Evolutionary conservation across 2,329 filamentous ascomycete species (phyloP).

Genomic region (Clonostachys sp.): DNA sequence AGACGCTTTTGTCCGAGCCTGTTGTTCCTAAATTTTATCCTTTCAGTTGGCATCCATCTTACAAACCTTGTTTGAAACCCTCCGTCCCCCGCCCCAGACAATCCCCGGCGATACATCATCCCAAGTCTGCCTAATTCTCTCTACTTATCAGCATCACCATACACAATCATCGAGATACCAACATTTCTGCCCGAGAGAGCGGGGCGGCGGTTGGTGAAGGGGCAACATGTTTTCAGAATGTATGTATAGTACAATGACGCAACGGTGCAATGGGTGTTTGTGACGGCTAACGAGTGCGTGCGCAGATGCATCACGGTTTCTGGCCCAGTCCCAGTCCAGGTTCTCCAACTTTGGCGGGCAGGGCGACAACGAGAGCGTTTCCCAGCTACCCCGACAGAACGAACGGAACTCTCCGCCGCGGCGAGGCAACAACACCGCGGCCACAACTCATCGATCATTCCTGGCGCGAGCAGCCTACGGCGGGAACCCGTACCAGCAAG

Average conservation of each 20-base stretch:
- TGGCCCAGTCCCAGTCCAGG: conserved; percentile 92
- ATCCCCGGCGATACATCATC: not conserved
- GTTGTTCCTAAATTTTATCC: too few relatives aligned
- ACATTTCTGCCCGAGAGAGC: not conserved
- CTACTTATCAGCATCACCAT: too few relatives aligned
- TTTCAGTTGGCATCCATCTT: too few relatives aligned
- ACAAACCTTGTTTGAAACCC: too few relatives aligned
- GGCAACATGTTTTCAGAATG: conserved; percentile 13
- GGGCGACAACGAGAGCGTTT: conserved; percentile 16
- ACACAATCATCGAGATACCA: too few relatives aligned
- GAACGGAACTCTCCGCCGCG: not conserved
- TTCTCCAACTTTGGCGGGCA: conserved; percentile 65
- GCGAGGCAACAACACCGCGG: conserved; percentile 23
- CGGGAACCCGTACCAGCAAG: conserved; percentile 81
- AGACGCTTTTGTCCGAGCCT: too few relatives aligned
- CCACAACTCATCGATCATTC: conserved; percentile 33
- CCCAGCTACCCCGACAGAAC: not conserved
- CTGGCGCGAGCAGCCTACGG: conserved; percentile 33
- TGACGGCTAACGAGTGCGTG: conserved; percentile 8
- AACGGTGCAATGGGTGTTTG: not conserved
- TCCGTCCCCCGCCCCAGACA: not conserved
- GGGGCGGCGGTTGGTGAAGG: conserved; percentile 5
- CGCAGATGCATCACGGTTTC: conserved; percentile 90
- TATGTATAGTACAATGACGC: conserved; percentile 2
- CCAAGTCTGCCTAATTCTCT: too few relatives aligned